These are phyloP conservation scores for Apiospora koreana DNA, from an alignment of 2,329 filamentous ascomycete species.

Conservation along the genomic window DNA sequence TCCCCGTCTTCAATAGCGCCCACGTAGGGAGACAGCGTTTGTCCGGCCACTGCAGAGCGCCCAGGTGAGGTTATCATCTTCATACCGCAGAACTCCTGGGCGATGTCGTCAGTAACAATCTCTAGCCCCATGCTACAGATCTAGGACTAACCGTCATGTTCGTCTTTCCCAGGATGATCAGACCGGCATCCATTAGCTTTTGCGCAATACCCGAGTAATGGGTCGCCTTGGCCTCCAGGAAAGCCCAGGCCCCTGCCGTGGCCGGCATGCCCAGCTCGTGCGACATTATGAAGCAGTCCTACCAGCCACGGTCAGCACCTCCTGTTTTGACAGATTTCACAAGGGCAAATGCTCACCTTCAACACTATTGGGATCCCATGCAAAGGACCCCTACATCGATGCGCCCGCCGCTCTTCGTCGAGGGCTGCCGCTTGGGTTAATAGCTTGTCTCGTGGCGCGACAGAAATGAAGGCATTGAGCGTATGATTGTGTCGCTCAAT, in stretches of 20 bases:
- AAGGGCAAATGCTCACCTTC: slow-evolving; percentile 6
- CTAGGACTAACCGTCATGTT: slow-evolving; percentile 26
- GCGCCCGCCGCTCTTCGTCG: slow-evolving; percentile 4
- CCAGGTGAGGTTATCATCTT: slow-evolving; percentile 16
- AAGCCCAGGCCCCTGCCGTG: slow-evolving; percentile 19
- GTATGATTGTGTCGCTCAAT: slow-evolving; percentile 6
- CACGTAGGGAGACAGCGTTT: slow-evolving; percentile 7
- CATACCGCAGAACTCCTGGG: slow-evolving; percentile 16
- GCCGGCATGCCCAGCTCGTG: slow-evolving; percentile 21
- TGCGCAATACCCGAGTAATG: slow-evolving; percentile 3
- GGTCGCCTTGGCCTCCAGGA: slow-evolving; percentile 14
- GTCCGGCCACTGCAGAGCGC: slow-evolving; percentile 7
- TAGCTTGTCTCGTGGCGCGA: slow-evolving; percentile 9
- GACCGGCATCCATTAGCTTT: slow-evolving; percentile 21
- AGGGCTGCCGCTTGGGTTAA: not conserved
- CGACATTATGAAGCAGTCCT: slow-evolving; percentile 22
- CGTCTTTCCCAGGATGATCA: slow-evolving; percentile 28
- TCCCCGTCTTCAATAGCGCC: slow-evolving; percentile 2
- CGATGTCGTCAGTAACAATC: not conserved
- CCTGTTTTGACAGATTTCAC: not conserved
- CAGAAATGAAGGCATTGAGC: slow-evolving; percentile 13
- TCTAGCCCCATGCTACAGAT: no score
- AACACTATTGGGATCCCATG: slow-evolving; percentile 19
- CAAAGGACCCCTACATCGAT: slow-evolving; percentile 7
- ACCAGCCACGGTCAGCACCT: not conserved